Base-by-base conservation (phyloP, 768 basidiomycete genomes). In the Kwoniella sp. region DNA sequence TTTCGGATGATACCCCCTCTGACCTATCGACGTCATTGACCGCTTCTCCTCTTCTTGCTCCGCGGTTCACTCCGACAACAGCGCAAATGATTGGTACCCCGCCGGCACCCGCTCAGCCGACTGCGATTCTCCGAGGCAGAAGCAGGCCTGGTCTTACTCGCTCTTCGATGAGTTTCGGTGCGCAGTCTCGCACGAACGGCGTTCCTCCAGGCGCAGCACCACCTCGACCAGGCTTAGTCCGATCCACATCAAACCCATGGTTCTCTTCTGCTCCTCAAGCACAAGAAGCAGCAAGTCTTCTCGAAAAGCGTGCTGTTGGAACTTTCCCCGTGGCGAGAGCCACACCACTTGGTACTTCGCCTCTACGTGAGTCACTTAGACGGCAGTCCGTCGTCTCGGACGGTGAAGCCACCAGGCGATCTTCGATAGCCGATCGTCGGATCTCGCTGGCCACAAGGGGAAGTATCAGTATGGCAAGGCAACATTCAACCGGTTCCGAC, bases 381-480 rank as follows among this genome's bases (percentile, higher is more conserved):
- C 58, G 72, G 12, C 61, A 71, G 33, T 74, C 72, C 6, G 62
- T 68, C 21, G 55, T 64, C 25, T 71, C 73, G 24, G 70, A 71
- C 9, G 60, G 55, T 19, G 58, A 56, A 10, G 60, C 25, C 2
- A 70, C 70, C 1, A 48, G 70, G 13, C 55, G 68, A 27, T 36
- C 26, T 13, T 61, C 50, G 22, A 10, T 68, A 12, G 54, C 54
- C 21, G 67, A 64, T 10, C 19, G 26, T 15, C 60, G 65, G n/a
- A 53, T 37, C 30, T 60, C 64, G 22, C 44, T 60, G 7, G 58
- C 27, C 7, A 48, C 37, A 12, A 49, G 30, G 27, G 25, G 21
- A 21, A 13, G 13, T n/a, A 22, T 36, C 22, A 52, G 36, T 12
- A 36, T 12, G 12, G 40, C 49, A 1, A 51, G 58, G 19, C 47